phyloP scores from a whole-genome alignment of 768 basidiomycete genomes.

The Tylopilus vinaceipallidus region DNA sequence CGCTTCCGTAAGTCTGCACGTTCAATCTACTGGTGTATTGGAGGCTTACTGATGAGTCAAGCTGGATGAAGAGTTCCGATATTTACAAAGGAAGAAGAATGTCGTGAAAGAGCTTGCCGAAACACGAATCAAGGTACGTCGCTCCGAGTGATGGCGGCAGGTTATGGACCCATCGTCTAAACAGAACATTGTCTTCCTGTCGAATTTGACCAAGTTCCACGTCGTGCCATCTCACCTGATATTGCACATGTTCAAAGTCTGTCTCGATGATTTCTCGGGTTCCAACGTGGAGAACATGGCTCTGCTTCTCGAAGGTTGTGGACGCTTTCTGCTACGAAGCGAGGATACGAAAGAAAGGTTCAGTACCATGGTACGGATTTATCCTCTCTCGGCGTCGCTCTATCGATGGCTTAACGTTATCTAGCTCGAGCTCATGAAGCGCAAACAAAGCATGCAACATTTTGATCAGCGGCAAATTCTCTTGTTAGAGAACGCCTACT shows the following conservation, averaged over 20 bases:
- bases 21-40: background rate
- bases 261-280: constrained; percentile 91
- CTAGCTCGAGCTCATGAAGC: constrained; percentile 89
- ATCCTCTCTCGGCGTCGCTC: background rate
- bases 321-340: constrained; percentile 82
- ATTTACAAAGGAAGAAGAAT: constrained; percentile 91
- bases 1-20: constrained; percentile 55
- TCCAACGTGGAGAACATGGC: constrained; percentile 93
- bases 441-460: constrained; percentile 92
- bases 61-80: constrained; percentile 97
- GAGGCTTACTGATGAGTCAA: constrained; percentile 31
- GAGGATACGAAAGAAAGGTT: constrained; percentile 89
- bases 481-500: constrained; percentile 95
- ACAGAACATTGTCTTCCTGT: constrained; percentile 85
- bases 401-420: constrained; percentile 8
- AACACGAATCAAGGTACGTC: constrained; percentile 72
- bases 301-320: constrained; percentile 88
- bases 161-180: background rate
- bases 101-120: constrained; percentile 88
- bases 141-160: background rate
- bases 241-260: constrained; percentile 95
- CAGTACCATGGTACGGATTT: constrained; percentile 69
- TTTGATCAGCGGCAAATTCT: constrained; percentile 89
- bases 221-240: constrained; percentile 91
- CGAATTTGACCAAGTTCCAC: constrained; percentile 93